Base-by-base conservation (phyloP, 495 filamentous ascomycete genomes). In the Tuber borchii region DNA sequence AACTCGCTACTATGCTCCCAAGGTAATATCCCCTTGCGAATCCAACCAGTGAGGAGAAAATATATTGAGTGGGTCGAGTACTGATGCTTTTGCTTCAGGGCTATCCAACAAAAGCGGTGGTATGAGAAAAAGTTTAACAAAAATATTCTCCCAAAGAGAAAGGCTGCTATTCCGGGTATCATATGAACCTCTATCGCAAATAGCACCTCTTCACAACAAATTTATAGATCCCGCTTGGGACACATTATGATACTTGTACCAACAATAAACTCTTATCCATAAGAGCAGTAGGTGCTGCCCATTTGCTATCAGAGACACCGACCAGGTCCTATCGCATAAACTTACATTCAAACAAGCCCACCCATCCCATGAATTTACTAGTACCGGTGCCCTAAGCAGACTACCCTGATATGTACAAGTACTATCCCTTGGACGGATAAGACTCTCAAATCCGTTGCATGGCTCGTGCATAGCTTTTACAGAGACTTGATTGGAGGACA, bases 1-100 rank as follows among this genome's bases (percentile, higher is more conserved):
- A 97, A 82, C 86, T 99, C 68, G 85, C 90, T 8, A 92, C 93
- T 46, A 97, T 98, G 95, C 82, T 96, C 78, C 95, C 95, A 14
- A 88, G 78, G 78, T 79, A 44, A 34, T 68, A 26, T 45, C 34
- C 14, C 37, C 44, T 45, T 8, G 48, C 7, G 74, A 51, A 68
- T 43, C 26, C 26, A n/a, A 17, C 31, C 2, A 3, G 56, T 34
- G 31, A 19, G 5, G 26, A 2, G 34, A 42, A 20, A 26, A 45
- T 45, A 19, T 65, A 42, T 20, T 34, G 7, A 42, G 42, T 40
- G 70, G 51, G 34, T 31, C 46, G 69, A 71, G 44, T 73, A 70
- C 42, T 69, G 22, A 65, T 70, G 34, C 16, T 44, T 72, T 17
- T 46, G n/a, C 65, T 44, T 31, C 34, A 79, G 95, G 83, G 95